Conservation (phyloP, 306 rosid species). For the Echinosophora koreensis region DNA sequence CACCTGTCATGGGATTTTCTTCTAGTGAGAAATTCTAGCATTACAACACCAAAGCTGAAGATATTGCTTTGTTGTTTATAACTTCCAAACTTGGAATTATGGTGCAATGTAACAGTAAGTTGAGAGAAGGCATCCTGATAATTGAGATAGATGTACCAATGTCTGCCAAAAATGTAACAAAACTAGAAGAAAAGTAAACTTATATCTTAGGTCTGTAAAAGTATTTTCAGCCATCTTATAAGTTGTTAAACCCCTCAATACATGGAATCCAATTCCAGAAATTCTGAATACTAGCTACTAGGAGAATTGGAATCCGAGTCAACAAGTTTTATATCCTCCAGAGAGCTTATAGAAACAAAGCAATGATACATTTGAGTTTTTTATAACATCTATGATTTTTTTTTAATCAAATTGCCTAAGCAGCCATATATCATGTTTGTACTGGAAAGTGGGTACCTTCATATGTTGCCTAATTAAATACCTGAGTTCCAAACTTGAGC, state of each 20-base stretch:
- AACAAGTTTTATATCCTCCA: not conserved
- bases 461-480: no score
- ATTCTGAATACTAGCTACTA: conserved; percentile 1
- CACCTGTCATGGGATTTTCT: conserved; percentile 83
- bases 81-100: conserved; percentile 77
- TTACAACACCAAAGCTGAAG: conserved; percentile 86
- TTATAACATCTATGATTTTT: not conserved
- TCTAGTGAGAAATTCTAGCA: conserved; percentile 90
- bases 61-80: conserved; percentile 80
- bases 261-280: not conserved
- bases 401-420: conserved; percentile 6
- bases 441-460: conserved; percentile 15
- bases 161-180: conserved; percentile 33
- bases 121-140: conserved; percentile 66
- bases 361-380: not conserved
- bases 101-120: conserved; percentile 77
- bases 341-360: conserved; percentile 12
- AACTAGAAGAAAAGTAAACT: conserved; percentile 7
- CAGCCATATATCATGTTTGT: not conserved
- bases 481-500: no score
- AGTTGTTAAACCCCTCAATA: no score
- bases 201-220: conserved; percentile 4
- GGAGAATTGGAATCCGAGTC: not conserved
- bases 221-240: no score
- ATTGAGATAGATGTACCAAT: conserved; percentile 51